phyloP scores from a whole-genome alignment of 306 rosid species.

The Citrullus mucosospermus region DNA sequence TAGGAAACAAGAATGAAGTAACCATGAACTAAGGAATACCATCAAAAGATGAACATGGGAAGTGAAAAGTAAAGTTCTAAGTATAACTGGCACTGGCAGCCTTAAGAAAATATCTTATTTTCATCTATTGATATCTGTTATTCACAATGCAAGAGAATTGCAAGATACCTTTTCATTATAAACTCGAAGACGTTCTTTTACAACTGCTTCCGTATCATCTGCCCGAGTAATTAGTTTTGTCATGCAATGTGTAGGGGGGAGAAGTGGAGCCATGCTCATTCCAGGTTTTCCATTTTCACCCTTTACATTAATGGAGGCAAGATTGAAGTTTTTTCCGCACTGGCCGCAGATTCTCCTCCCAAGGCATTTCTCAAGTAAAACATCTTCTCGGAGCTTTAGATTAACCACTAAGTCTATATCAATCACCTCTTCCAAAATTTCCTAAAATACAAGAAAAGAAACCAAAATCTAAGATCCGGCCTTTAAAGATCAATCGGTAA shows the following conservation, averaged over 20 bases:
- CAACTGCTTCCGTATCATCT: constrained; percentile 69
- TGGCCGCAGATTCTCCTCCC: constrained; percentile 82
- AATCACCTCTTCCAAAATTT: constrained; percentile 74
- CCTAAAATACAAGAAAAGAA: constrained; percentile 28
- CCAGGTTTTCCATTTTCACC: constrained; percentile 58
- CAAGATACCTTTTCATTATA: constrained; percentile 64
- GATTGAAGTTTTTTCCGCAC: constrained; percentile 73
- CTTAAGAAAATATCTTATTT: neutral
- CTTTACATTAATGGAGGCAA: constrained; percentile 67
- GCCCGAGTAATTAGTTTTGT: constrained; percentile 70
- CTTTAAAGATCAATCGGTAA: neutral
- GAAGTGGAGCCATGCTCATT: constrained; percentile 85
- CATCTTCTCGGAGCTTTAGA: constrained; percentile 81
- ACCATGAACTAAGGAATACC: neutral
- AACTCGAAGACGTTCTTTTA: constrained; percentile 71
- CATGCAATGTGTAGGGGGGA: constrained; percentile 79
- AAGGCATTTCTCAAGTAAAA: constrained; percentile 81
- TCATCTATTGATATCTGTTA: neutral
- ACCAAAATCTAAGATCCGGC: neutral
- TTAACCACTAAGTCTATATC: constrained; percentile 87
- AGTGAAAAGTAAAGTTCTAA: neutral
- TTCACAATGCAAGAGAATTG: neutral
- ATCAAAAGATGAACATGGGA: neutral
- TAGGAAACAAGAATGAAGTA: neutral
- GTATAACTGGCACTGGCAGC: neutral